These are phyloP conservation scores for Rosa rugosa DNA, from an alignment of 306 rosid genomes.

Conservation along the genomic window DNA sequence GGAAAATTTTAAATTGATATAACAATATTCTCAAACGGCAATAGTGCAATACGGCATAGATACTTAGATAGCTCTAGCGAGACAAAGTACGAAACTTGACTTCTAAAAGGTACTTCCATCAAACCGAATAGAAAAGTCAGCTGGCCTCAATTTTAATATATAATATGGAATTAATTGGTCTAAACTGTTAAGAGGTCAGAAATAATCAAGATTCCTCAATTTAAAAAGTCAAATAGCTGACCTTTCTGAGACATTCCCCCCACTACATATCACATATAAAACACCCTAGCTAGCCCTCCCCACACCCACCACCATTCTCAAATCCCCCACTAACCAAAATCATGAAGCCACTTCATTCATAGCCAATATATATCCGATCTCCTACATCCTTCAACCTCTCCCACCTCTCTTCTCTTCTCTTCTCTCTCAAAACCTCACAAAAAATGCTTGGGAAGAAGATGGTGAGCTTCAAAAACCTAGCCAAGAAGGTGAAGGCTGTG, in stretches of 20 bases:
- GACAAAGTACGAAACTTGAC: background rate
- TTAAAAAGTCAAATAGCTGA: constrained; percentile 28
- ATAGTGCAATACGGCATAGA: too few species aligned
- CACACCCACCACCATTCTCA: constrained; percentile 19
- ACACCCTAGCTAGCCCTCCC: constrained; percentile 9
- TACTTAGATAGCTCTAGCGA: background rate
- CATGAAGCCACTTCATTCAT: constrained; percentile 8
- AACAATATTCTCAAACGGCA: background rate
- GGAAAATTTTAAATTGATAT: background rate
- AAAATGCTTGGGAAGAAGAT: constrained; percentile 63
- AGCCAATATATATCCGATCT: background rate
- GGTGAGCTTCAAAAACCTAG: constrained; percentile 61
- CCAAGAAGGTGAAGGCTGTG: constrained; percentile 51
- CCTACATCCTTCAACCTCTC: constrained; percentile 11
- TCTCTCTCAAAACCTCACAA: background rate
- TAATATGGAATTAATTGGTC: background rate
- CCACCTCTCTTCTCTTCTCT: background rate
- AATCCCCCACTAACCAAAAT: constrained; percentile 15
- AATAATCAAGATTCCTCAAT: constrained; percentile 2
- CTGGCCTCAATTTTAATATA: background rate
- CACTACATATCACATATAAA: constrained; percentile 13
- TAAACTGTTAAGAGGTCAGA: constrained; percentile 8
- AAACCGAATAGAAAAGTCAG: background rate
- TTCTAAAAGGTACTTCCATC: background rate
- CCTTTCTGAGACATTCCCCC: constrained; percentile 29